Evolutionary conservation across 768 basidiomycete genomes (phyloP).

Genomic region (Porphyrellus cyaneotinctus): DNA sequence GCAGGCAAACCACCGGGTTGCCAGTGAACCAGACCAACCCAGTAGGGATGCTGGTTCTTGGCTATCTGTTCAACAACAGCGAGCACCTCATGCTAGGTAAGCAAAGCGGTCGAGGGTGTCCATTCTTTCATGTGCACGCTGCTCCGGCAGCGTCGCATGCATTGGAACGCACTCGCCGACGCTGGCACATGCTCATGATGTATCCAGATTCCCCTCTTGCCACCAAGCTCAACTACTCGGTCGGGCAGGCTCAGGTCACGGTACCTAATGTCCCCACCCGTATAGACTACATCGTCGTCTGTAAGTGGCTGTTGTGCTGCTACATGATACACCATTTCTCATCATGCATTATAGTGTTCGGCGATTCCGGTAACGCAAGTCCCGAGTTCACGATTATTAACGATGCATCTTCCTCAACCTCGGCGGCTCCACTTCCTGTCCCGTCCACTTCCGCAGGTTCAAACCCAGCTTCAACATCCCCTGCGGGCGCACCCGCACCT

Average conservation of each 20-base stretch:
- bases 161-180: neutral
- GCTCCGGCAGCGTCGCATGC: neutral
- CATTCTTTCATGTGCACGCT: neutral
- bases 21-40: conserved; percentile 30
- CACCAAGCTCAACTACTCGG: conserved; percentile 29
- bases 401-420: conserved; percentile 44
- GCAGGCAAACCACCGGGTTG: conserved; percentile 19
- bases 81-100: conserved; percentile 31
- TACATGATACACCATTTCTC: neutral
- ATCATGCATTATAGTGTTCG: conserved; percentile 28
- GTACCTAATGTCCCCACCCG: conserved; percentile 33
- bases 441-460: conserved; percentile 3
- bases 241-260: conserved; percentile 32
- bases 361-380: conserved; percentile 41
- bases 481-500: neutral
- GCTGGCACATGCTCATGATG: conserved; percentile 6
- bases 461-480: neutral
- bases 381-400: conserved; percentile 47
- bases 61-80: conserved; percentile 24
- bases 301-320: conserved; percentile 22
- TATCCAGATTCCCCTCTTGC: conserved; percentile 33
- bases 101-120: neutral
- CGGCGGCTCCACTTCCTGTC: conserved; percentile 6
- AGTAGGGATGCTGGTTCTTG: conserved; percentile 30
- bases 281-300: conserved; percentile 34